Evolutionary conservation across 257 asterid species (phyloP).

Genomic region (Rauvolfia tetraphylla): DNA sequence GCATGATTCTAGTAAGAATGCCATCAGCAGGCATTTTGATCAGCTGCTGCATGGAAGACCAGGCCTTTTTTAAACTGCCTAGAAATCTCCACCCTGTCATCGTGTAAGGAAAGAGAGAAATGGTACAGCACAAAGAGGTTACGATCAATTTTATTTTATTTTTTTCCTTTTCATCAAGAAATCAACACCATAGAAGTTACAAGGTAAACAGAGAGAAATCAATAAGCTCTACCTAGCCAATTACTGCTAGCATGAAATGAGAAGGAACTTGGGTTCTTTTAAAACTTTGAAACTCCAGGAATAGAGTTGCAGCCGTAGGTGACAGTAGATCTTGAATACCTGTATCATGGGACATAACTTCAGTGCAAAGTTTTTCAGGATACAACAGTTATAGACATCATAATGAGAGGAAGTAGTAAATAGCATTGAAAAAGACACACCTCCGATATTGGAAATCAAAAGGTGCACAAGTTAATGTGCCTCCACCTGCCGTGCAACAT

Average conservation of each 20-base stretch:
- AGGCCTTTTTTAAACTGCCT: background rate
- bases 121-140: background rate
- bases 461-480: conserved; percentile 16
- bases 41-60: background rate
- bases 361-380: background rate
- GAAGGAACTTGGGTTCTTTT: conserved; percentile 7
- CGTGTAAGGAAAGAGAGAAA: background rate
- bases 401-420: background rate
- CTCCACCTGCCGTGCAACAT: conserved; percentile 42
- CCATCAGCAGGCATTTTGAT: background rate
- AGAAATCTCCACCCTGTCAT: background rate
- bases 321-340: background rate
- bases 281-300: background rate
- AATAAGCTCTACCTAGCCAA: conserved; percentile 7
- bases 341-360: background rate
- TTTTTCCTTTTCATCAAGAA: background rate
- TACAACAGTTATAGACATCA: background rate
- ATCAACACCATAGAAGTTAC: conserved; percentile 4
- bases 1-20: background rate
- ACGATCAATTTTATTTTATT: conserved; percentile 5
- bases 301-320: background rate
- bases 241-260: conserved; percentile 4
- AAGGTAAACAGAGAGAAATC: background rate
- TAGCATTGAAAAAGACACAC: background rate
- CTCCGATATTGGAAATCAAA: background rate